Evolutionary conservation across 1,139 yeast genomes (phyloP), one percentile per base, ranked within the genome.

Genomic region (Candida sojae): DNA sequence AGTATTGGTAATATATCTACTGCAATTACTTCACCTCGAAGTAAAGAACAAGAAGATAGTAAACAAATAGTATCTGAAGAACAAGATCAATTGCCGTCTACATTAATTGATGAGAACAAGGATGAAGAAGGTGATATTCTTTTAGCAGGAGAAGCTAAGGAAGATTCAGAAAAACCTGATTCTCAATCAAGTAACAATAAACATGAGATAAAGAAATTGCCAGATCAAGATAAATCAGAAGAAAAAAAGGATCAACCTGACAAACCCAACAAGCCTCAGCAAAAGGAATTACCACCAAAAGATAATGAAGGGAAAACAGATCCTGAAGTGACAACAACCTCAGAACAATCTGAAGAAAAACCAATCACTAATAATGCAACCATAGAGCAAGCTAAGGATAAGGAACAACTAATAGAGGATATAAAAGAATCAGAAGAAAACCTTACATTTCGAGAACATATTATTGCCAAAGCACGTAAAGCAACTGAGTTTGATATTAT

Each of bases 401-500:
- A 42, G 34, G 39, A 38, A 36, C 43, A 32, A 5, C 39, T 41
- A 44, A 13, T 26, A 35, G 39, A 39, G 23, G 47, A 38, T 38
- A 29, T 36, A 11, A 30, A 34, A 36, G 13, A 34, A 25, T 23
- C 49, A n/a, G 47, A 45, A 38, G 21, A 41, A 3, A 43, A 45
- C 30, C n/a, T 53, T 29, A 50, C 64, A 12, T 57, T 66, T 44
- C 70, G 83, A 46, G 70, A 70, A 39, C 67, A 68, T 34, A 62
- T 80, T 25, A 66, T 70, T 3, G 61, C 66, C 34, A 74, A 74
- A 41, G 81, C 86, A 1, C 64, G 66, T 44, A 45, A 65, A 1
- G 82, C 87, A 0, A 70, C 73, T 1, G 68, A 71, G 2, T 82
- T 81, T 53, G 88, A 83, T 47, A 80, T 86, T 1, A 67, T 75